Base-by-base conservation (phyloP, 1,284 basidiomycete genomes). In the Trichosporon sp. region DNA sequence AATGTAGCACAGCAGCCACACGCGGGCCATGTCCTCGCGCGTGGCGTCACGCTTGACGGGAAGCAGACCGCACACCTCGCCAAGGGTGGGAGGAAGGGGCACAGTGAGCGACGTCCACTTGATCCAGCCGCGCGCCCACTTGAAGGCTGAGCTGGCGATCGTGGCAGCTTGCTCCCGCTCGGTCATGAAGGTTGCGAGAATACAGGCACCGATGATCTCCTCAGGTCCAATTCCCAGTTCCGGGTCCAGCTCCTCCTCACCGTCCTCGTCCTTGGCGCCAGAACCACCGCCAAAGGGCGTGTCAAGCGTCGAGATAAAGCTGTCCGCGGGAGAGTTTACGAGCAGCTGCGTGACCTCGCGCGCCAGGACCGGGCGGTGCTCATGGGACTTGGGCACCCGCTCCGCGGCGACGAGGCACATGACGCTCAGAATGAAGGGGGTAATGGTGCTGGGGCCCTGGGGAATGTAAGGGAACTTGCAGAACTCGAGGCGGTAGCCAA, bases 211-310 rank as follows among this genome's bases (percentile, higher is more conserved):
- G 1, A 81, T 77, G 73, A 84, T 84, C 75, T 84, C 82, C 70
- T 84, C 82, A 12, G 82, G 81, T 1, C 82, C 82, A 35, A 84
- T 78, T 16, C 80, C 82, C 26, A 83, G 75, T 72, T 84, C 82
- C 12, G 79, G 78, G 74, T 84, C 81, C 54, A 75, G 70, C 31
- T 73, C 74, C 51, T 75, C 74, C 46, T 75, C 72, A 21, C 68
- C 72, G 4, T 75, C 74, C 48, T 75, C 71, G 68, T 75, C 74
- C 66, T 70, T 71, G n/a, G 26, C 32, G 6, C 70, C 69, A 5
- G 70, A 51, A 2, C 71, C 71, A 37, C 73, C 71, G 21, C 66
- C 68, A 14, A 74, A 72, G 21, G 70, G 70, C 46, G 66, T 38
- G 51, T 73, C 71, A 40, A 75, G 67, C 16, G 71, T 71, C 37